phyloP scores from a whole-genome alignment of 2,329 filamentous ascomycete genomes.

The Colletotrichum sp. region DNA sequence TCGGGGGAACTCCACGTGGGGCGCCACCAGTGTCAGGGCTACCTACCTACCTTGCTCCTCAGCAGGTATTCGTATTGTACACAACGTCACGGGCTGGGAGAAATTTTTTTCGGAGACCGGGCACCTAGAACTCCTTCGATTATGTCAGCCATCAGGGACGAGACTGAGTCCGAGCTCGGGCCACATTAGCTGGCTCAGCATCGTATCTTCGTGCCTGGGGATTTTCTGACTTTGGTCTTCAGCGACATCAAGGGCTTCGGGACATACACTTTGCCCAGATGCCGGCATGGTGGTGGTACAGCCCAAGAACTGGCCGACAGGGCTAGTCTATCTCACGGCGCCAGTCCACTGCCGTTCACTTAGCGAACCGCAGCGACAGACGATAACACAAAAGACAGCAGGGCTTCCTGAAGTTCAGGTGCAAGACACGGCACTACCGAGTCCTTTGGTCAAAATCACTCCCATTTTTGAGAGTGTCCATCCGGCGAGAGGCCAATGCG shows the following conservation, averaged over 20 bases:
- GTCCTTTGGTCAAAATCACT: slow-evolving; percentile 57
- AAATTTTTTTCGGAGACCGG: background rate
- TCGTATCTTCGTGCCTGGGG: background rate
- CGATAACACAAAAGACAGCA: slow-evolving; percentile 34
- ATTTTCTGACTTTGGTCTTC: background rate
- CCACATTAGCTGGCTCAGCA: background rate
- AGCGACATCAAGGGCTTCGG: background rate
- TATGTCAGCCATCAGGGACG: background rate
- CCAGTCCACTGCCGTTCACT: slow-evolving; percentile 55
- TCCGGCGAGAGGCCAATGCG: slow-evolving; percentile 62
- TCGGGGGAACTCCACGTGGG: background rate
- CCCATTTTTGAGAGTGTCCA: slow-evolving; percentile 56
- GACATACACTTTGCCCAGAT: background rate
- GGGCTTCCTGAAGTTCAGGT: slow-evolving; percentile 35
- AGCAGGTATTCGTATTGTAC: background rate
- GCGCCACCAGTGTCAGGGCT: background rate
- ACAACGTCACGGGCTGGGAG: background rate
- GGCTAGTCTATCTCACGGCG: slow-evolving; percentile 56
- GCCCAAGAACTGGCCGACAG: slow-evolving; percentile 64
- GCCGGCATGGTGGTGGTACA: slow-evolving; percentile 2
- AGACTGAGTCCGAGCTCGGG: background rate
- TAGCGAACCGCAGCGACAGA: slow-evolving; percentile 42
- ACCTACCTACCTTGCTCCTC: background rate
- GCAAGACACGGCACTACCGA: slow-evolving; percentile 47
- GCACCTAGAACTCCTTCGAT: background rate